A percentile compares a stretch with the other conserved stretches of the same genome.
phyloP scores from a whole-genome alignment of 306 rosid genomes.

The Castanopsis chinensis region DNA sequence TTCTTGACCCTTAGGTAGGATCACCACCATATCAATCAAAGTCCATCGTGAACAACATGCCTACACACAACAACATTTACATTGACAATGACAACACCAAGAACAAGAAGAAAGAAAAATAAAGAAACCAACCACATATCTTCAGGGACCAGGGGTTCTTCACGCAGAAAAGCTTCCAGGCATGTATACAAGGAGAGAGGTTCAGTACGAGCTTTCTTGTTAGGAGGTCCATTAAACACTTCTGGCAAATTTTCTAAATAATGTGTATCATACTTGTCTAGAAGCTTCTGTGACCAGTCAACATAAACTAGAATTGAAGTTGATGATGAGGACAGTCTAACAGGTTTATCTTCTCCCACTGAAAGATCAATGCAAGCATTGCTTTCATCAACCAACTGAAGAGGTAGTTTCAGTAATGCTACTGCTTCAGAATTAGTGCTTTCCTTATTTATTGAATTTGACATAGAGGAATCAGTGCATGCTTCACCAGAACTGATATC shows the following conservation, averaged over 20 bases:
- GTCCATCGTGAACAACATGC: not conserved
- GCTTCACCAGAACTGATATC: conserved; percentile 34
- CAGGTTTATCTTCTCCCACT: conserved; percentile 68
- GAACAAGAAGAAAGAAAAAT: conserved; percentile 12
- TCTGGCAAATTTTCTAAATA: conserved; percentile 76
- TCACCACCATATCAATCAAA: not conserved
- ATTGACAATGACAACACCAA: not conserved
- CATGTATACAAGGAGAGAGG: conserved; percentile 95
- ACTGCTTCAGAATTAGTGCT: conserved; percentile 39
- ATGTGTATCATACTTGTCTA: conserved; percentile 67
- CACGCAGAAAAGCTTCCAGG: conserved; percentile 94
- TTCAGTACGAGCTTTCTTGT: conserved; percentile 91
- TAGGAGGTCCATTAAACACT: conserved; percentile 79
- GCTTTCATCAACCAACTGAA: conserved; percentile 71
- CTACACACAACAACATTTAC: not conserved
- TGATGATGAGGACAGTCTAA: conserved; percentile 52
- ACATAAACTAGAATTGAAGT: conserved; percentile 56
- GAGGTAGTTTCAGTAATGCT: conserved; percentile 54
- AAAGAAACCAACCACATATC: conserved; percentile 89
- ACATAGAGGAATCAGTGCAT: conserved; percentile 30
- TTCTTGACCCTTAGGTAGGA: not conserved
- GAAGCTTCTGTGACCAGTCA: conserved; percentile 82
- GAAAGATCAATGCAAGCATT: conserved; percentile 76
- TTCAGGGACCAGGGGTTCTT: conserved; percentile 98
- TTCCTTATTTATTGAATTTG: conserved; percentile 49